Evolutionary conservation across 345 rosid species (phyloP).

Genomic region (Cardamine resedifolia): DNA sequence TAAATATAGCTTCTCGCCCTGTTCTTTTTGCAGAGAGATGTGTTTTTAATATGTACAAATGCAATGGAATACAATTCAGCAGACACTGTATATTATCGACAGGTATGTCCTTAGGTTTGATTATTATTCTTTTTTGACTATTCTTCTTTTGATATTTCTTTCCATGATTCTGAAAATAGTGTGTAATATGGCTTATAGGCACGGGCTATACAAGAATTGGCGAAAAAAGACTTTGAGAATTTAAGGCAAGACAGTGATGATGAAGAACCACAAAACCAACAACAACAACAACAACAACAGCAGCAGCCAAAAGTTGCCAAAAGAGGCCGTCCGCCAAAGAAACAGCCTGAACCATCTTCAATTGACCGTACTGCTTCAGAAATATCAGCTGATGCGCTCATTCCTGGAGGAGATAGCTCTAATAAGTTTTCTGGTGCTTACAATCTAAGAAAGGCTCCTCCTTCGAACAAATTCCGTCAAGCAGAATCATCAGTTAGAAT

Average conservation of each 20-base stretch:
- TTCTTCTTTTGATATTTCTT: background rate
- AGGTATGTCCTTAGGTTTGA: slow-evolving; percentile 52
- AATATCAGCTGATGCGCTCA: slow-evolving; percentile 63
- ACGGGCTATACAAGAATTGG: slow-evolving; percentile 82
- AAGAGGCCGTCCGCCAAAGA: slow-evolving; percentile 55
- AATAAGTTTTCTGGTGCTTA: slow-evolving; percentile 47
- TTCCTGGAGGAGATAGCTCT: slow-evolving; percentile 58
- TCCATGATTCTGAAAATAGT: slow-evolving; percentile 19
- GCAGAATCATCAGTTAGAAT: slow-evolving; percentile 56
- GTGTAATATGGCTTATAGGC: slow-evolving; percentile 54
- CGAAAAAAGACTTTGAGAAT: slow-evolving; percentile 89
- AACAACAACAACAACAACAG: slow-evolving; percentile 54
- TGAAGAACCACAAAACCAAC: slow-evolving; percentile 56
- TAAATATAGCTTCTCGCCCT: background rate
- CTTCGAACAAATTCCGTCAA: slow-evolving; percentile 50
- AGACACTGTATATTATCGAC: slow-evolving; percentile 86
- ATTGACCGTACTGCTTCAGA: slow-evolving; percentile 60
- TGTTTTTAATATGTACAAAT: slow-evolving; percentile 80
- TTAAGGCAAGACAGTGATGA: slow-evolving; percentile 93
- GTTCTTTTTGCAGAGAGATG: slow-evolving; percentile 65
- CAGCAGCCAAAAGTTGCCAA: slow-evolving; percentile 55
- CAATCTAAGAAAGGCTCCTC: slow-evolving; percentile 62
- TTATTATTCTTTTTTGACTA: background rate
- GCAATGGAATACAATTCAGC: slow-evolving; percentile 97
- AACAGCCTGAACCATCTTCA: slow-evolving; percentile 56